Conservation (phyloP, 1,139 yeast genomes). For the Geotrichum cucujoidarum region DNA sequence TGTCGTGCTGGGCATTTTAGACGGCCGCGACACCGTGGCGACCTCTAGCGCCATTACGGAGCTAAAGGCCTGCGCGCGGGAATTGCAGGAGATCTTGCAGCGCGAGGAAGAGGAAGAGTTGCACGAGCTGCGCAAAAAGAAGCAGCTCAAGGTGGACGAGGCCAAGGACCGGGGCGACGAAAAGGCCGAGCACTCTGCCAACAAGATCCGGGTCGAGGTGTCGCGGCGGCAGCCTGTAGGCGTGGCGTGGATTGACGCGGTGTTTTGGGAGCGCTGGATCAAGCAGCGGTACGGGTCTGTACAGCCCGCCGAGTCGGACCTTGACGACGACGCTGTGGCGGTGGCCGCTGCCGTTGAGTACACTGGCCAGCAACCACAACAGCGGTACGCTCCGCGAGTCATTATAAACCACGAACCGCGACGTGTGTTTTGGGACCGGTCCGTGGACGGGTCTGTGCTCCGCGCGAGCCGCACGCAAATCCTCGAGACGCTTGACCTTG, state of each 20-base stretch:
- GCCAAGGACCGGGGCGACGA: slow-evolving; percentile 36
- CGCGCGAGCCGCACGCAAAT: slow-evolving; percentile 30
- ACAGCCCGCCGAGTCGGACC: slow-evolving; percentile 14
- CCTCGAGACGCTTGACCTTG: slow-evolving; percentile 30
- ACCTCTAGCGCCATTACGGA: slow-evolving; percentile 31
- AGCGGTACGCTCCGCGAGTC: too few relatives aligned
- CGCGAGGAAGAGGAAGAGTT: slow-evolving; percentile 30
- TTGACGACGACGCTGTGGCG: neutral
- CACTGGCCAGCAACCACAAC: too few relatives aligned
- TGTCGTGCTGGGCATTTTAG: slow-evolving; percentile 36
- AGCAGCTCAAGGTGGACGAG: slow-evolving; percentile 35
- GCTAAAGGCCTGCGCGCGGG: slow-evolving; percentile 33
- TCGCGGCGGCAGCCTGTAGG: slow-evolving; percentile 32
- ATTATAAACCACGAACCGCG: slow-evolving; percentile 32
- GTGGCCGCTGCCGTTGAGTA: slow-evolving; percentile 14
- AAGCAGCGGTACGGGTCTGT: slow-evolving; percentile 30
- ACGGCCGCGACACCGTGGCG: slow-evolving; percentile 31
- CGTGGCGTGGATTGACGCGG: slow-evolving; percentile 39
- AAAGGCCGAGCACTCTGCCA: slow-evolving; percentile 33
- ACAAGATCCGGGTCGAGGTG: slow-evolving; percentile 30
- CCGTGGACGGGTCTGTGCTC: slow-evolving; percentile 27
- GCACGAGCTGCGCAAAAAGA: slow-evolving; percentile 32
- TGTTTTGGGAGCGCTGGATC: slow-evolving; percentile 38
- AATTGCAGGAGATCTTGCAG: slow-evolving; percentile 27
- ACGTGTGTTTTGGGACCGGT: slow-evolving; percentile 35